Conservation (phyloP, 2,329 filamentous ascomycete species). For the Sporothrix sp. region DNA sequence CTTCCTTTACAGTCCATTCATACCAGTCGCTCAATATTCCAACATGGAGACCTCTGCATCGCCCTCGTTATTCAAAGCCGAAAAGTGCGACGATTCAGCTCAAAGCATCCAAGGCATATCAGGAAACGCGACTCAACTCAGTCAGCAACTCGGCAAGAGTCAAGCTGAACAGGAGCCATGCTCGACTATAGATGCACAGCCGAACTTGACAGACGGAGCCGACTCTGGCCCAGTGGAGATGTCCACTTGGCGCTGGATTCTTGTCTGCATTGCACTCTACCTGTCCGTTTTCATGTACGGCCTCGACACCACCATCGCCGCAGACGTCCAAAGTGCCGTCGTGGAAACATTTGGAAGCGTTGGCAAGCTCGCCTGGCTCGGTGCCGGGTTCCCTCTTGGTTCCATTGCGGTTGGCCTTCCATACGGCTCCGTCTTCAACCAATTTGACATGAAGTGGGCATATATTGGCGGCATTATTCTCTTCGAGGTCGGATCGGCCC, state of each 20-base stretch:
- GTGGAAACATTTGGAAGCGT: constrained; percentile 26
- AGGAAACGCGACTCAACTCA: no score
- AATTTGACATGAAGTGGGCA: constrained; percentile 35
- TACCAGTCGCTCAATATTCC: no score
- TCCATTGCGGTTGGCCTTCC: constrained; percentile 27
- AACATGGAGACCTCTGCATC: no score
- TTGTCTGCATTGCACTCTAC: not conserved
- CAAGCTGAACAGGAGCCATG: no score
- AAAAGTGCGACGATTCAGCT: no score
- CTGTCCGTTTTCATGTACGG: not conserved
- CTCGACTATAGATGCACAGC: no score
- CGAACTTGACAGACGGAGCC: no score
- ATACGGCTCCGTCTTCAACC: constrained; percentile 27
- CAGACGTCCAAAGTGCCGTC: constrained; percentile 35
- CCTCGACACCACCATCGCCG: constrained; percentile 16
- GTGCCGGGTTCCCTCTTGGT: constrained; percentile 29
- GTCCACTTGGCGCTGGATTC: not conserved
- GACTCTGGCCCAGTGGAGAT: no score
- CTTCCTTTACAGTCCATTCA: no score
- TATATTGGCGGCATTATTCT: constrained; percentile 19
- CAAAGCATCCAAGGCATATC: no score
- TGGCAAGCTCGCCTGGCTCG: constrained; percentile 32
- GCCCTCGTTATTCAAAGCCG: no score
- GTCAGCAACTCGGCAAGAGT: no score
- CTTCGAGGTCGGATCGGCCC: constrained; percentile 21